Evolutionary conservation across 2,329 filamentous ascomycete genomes (phyloP).

Genomic region (Simplicillium aogashimaense): DNA sequence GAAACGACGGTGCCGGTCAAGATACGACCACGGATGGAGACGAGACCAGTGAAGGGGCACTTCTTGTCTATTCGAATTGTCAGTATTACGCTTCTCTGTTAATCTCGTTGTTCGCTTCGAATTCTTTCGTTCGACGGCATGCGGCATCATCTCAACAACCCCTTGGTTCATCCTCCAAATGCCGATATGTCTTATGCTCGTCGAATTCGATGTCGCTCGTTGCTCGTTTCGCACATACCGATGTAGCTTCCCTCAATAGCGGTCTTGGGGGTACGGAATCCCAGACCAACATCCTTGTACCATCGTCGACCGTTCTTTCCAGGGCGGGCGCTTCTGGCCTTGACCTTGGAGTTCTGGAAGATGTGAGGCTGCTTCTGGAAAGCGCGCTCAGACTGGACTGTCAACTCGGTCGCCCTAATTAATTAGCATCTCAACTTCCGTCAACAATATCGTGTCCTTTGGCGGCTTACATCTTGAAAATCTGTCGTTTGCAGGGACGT

Average conservation of each 20-base stretch:
- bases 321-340: conserved; percentile 72
- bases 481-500: conserved; percentile 26
- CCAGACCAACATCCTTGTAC: conserved; percentile 99
- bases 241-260: conserved; percentile 99
- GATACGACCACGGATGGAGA: conserved; percentile 99
- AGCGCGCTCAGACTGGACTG: conserved; percentile 99
- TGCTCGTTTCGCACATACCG: conserved; percentile 55
- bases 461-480: conserved; percentile 32
- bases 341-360: conserved; percentile 96
- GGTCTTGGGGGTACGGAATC: conserved; percentile 96
- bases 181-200: conserved; percentile 1
- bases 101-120: no score
- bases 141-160: conserved; percentile 1
- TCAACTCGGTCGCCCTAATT: conserved; percentile 94
- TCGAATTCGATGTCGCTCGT: conserved; percentile 2
- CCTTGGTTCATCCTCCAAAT: conserved; percentile 1
- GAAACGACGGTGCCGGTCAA: conserved; percentile 97
- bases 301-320: conserved; percentile 87
- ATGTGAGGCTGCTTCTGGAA: conserved; percentile 99
- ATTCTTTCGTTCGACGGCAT: no score
- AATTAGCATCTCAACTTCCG: conserved; percentile 17
- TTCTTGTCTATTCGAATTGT: conserved; percentile 80
- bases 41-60: conserved; percentile 98
- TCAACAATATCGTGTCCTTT: conserved; percentile 6
- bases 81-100: no score